Evolutionary conservation across 2,329 filamentous ascomycete species (phyloP), one percentile per base, ranked within the genome.

Genomic region (Magnaporthales sp.): DNA sequence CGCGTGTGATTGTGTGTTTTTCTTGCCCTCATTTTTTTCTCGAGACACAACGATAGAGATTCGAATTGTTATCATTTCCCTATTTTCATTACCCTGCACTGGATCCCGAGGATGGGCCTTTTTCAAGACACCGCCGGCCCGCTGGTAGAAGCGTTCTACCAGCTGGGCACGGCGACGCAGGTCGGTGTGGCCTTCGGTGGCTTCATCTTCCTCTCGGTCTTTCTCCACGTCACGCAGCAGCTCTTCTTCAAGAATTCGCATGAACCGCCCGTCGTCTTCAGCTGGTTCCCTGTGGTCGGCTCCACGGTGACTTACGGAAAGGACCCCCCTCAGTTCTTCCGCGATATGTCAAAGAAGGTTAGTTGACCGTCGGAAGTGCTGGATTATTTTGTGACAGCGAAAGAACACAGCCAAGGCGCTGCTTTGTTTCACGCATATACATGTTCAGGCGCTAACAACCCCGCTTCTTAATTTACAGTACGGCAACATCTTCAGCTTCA

Each of bases 241-340:
- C 72, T 96, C 67, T 80, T 97, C 69, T 87, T 92, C 81, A 91
- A 87, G 80, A 94, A 93, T 72, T 86, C 90, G 65, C 91, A 93
- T 76, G 90, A 93, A 76, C 91, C 91, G 31, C 91, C 91, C 1
- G 72, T 93, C 67, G 90, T 94, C 69, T 94, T 93, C 77, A 90
- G 92, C 77, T 91, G 86, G 86, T 84, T 94, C 74, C 91, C 91
- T 68, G 79, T 96, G 71, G 84, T 99, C 73, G 94, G 94, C 70
- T 97, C 90, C 81, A 97, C 95, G 68, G 83, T 98, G 73, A 91
- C 87, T 61, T 99, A 98, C 80, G 94, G 94, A 77, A 97, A 97
- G 79, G 92, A 98, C 74, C 94, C 94, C 19, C 93, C 92, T 74
- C 83, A 82, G 65, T 98, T 97, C 84, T 97, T 97, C 81, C 83